phyloP scores from a whole-genome alignment of 2,329 filamentous ascomycete genomes.

The Phaeophleospora eucalypticola region DNA sequence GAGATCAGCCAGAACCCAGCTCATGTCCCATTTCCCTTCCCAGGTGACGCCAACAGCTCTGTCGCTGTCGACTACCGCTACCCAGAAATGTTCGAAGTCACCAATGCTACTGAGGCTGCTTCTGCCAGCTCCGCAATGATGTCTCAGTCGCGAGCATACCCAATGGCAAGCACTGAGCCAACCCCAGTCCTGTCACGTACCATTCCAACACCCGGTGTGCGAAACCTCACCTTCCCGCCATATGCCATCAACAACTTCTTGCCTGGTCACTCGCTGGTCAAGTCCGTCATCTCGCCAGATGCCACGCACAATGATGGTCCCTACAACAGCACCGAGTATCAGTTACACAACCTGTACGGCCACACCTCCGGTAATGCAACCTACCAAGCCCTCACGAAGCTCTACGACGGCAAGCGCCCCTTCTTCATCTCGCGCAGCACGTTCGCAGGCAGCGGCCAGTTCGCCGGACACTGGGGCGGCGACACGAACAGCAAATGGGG shows the following conservation, averaged over 20 bases:
- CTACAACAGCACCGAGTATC: slow-evolving; percentile 25
- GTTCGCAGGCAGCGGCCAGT: slow-evolving; percentile 25
- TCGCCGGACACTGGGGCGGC: slow-evolving; percentile 29
- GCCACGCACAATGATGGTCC: slow-evolving; percentile 25
- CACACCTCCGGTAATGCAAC: slow-evolving; percentile 25
- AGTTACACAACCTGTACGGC: slow-evolving; percentile 30
- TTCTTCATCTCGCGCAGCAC: slow-evolving; percentile 27
- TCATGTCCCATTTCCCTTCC: slow-evolving; percentile 20
- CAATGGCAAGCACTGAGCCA: slow-evolving; percentile 11
- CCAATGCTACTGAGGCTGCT: slow-evolving; percentile 28
- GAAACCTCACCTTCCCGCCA: slow-evolving; percentile 24
- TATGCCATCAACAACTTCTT: slow-evolving; percentile 25
- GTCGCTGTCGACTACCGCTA: slow-evolving; percentile 19
- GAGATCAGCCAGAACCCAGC: slow-evolving; percentile 21
- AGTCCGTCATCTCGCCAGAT: slow-evolving; percentile 23
- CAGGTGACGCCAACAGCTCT: slow-evolving; percentile 16
- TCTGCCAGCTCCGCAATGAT: slow-evolving; percentile 18
- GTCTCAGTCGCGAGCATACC: slow-evolving; percentile 19
- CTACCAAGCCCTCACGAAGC: slow-evolving; percentile 23
- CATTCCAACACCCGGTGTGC: slow-evolving; percentile 19
- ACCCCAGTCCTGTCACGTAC: slow-evolving; percentile 21
- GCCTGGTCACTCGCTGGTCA: slow-evolving; percentile 24
- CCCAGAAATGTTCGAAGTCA: slow-evolving; percentile 27
- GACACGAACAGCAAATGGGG: slow-evolving; percentile 28
- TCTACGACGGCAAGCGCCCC: slow-evolving; percentile 25